phyloP scores from a whole-genome alignment of 371 early-diverging fungal genomes.

The Mucor irregularis region DNA sequence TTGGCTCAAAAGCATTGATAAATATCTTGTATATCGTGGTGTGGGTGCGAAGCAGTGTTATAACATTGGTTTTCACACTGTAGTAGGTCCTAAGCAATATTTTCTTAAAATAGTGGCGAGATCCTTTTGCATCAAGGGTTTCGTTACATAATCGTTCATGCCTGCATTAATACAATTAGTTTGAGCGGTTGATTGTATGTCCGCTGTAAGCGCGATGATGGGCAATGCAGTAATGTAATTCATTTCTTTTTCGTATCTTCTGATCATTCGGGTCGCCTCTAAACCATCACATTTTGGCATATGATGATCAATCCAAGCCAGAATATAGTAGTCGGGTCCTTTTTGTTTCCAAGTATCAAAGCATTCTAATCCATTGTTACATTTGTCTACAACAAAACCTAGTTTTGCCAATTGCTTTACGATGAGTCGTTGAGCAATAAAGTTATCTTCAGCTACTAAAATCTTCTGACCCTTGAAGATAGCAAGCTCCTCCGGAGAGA shows the following conservation, averaged over 20 bases:
- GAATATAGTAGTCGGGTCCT: slow-evolving; percentile 33
- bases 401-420: slow-evolving; percentile 39
- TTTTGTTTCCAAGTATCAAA: slow-evolving; percentile 39
- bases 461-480: slow-evolving; percentile 41
- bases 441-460: slow-evolving; percentile 46
- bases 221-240: slow-evolving; percentile 23
- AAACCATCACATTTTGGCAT: slow-evolving; percentile 51
- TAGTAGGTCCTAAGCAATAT: slow-evolving; percentile 20
- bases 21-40: no score
- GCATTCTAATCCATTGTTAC: slow-evolving; percentile 48
- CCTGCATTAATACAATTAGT: slow-evolving; percentile 55
- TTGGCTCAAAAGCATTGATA: not conserved
- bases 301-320: slow-evolving; percentile 54
- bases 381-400: slow-evolving; percentile 42
- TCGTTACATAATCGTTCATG: slow-evolving; percentile 58
- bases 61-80: not conserved
- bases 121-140: slow-evolving; percentile 48
- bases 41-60: not conserved
- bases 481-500: slow-evolving; percentile 42
- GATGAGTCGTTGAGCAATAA: slow-evolving; percentile 43
- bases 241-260: slow-evolving; percentile 30
- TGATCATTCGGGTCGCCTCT: slow-evolving; percentile 43
- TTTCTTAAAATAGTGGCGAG: slow-evolving; percentile 36
- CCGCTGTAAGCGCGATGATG: slow-evolving; percentile 54
- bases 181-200: slow-evolving; percentile 55